These are phyloP conservation scores for Alectoria sarmentosa DNA, from an alignment of 495 filamentous ascomycete species.

Conservation along the genomic window DNA sequence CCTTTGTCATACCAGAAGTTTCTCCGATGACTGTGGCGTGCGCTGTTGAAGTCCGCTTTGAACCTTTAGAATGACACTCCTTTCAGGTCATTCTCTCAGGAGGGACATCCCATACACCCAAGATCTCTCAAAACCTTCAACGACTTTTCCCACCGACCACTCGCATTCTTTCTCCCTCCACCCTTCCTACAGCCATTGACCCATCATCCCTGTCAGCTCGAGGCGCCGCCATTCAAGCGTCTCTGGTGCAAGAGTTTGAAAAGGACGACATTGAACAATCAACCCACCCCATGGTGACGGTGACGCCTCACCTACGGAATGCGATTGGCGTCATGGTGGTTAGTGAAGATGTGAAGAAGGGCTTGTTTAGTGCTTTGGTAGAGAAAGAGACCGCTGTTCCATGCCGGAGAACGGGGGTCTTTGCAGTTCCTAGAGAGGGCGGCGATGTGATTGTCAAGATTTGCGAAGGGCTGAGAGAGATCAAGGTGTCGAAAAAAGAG, in stretches of 20 bases:
- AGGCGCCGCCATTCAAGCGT: slow-evolving; percentile 93
- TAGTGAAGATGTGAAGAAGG: slow-evolving; percentile 50
- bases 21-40: slow-evolving; percentile 1
- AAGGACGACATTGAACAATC: slow-evolving; percentile 90
- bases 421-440: slow-evolving; percentile 64
- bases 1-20: not conserved
- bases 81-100: slow-evolving; percentile 76
- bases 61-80: slow-evolving; percentile 5
- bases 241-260: slow-evolving; percentile 86
- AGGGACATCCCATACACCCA: slow-evolving; percentile 87
- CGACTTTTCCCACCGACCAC: slow-evolving; percentile 77
- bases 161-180: slow-evolving; percentile 73
- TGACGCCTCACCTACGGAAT: slow-evolving; percentile 78
- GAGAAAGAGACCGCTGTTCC: slow-evolving; percentile 83
- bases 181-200: slow-evolving; percentile 71
- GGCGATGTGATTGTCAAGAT: slow-evolving; percentile 83
- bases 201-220: slow-evolving; percentile 83
- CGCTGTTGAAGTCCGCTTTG: not conserved
- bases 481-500: slow-evolving; percentile 84
- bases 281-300: slow-evolving; percentile 90
- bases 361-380: slow-evolving; percentile 70
- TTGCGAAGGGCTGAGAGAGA: slow-evolving; percentile 77
- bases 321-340: slow-evolving; percentile 81
- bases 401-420: slow-evolving; percentile 70
- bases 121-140: slow-evolving; percentile 69